Conservation (phyloP, 352 stramenopile species). For the Phytophthora sojae region DNA sequence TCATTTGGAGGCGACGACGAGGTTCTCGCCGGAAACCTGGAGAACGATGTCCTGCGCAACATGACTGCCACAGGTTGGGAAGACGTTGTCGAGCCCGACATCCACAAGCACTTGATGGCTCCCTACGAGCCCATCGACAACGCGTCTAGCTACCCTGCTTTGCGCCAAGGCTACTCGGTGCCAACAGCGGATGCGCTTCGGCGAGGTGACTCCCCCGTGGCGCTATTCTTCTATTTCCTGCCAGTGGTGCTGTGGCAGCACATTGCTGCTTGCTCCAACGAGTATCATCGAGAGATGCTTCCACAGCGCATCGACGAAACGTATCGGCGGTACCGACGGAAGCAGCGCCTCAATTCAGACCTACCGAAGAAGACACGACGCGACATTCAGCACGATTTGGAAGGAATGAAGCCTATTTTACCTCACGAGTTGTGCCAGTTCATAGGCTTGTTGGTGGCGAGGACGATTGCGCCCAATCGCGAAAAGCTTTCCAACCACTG, state of each 20-base stretch:
- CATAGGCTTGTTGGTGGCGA: no score
- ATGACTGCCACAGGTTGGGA: neutral
- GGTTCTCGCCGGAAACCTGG: neutral
- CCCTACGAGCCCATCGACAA: slow-evolving; percentile 8
- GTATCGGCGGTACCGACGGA: neutral
- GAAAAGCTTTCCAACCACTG: no score
- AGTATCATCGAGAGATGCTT: neutral
- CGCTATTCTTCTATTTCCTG: neutral
- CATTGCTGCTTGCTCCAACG: neutral
- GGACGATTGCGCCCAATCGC: no score
- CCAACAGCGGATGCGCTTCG: neutral
- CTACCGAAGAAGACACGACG: neutral
- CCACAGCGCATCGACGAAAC: neutral
- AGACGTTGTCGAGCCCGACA: neutral
- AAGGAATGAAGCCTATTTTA: no score
- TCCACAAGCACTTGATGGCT: neutral
- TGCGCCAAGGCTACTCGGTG: slow-evolving; percentile 4
- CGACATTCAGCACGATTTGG: no score
- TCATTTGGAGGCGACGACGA: neutral
- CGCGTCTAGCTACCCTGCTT: neutral
- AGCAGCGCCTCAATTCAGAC: neutral
- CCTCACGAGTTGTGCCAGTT: no score
- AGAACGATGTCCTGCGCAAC: neutral
- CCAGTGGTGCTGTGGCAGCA: neutral
- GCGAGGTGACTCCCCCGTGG: neutral